Percentiles rank a stretch among this genome's conserved stretches.
phyloP scores from a whole-genome alignment of 768 basidiomycete genomes.

The Calvatia gigantea region DNA sequence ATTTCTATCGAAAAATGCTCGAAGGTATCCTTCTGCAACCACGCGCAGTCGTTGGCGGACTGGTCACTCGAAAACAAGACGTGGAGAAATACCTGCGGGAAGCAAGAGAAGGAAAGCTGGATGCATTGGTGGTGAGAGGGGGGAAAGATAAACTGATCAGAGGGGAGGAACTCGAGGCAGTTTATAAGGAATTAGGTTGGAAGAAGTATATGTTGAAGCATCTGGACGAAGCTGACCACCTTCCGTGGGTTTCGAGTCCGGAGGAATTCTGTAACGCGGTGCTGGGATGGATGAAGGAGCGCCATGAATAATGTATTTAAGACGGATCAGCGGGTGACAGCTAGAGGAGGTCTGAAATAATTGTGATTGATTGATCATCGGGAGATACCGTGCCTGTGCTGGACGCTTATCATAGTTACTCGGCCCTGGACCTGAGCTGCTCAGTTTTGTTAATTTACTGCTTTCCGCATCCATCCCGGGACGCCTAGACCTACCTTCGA shows the following conservation, averaged over 20 bases:
- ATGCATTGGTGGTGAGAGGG: constrained; percentile 24
- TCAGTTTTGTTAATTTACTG: too few relatives aligned
- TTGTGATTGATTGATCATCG: not conserved
- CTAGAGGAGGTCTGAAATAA: not conserved
- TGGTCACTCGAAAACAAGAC: constrained; percentile 24
- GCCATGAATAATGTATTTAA: not conserved
- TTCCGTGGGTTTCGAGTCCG: constrained; percentile 23
- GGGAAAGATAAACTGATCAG: constrained; percentile 22
- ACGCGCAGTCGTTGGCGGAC: constrained; percentile 16
- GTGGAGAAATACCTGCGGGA: constrained; percentile 19
- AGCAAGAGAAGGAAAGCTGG: constrained; percentile 21
- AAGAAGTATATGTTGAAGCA: constrained; percentile 17
- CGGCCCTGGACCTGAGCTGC: too few relatives aligned
- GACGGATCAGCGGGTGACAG: not conserved
- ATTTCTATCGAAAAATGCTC: constrained; percentile 18
- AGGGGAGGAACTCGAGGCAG: constrained; percentile 17
- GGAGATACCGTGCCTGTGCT: too few relatives aligned
- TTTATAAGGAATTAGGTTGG: constrained; percentile 23
- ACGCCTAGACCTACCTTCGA: too few relatives aligned
- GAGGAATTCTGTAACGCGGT: constrained; percentile 21
- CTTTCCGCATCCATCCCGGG: too few relatives aligned
- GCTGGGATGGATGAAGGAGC: constrained; percentile 18
- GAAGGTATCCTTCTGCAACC: constrained; percentile 24
- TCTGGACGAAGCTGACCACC: constrained; percentile 27
- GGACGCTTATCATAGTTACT: too few relatives aligned